Percentiles rank a stretch among this genome's conserved stretches.
Conservation (phyloP, 1,284 basidiomycete genomes). For the Inonotus hispidus region DNA sequence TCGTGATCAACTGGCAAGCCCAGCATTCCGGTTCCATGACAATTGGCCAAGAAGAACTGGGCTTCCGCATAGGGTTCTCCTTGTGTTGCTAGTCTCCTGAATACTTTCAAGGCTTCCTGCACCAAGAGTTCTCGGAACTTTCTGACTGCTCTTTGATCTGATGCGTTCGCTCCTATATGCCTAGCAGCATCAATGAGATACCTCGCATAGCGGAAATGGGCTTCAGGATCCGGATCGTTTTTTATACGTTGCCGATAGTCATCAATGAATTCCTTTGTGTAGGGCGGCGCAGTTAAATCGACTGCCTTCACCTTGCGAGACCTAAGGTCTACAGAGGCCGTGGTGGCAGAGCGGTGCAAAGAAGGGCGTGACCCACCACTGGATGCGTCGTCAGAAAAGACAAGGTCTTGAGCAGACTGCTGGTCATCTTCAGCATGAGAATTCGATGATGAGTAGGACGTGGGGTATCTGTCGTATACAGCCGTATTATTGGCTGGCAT, state of each 20-base stretch:
- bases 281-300: slow-evolving; percentile 82
- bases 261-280: slow-evolving; percentile 95
- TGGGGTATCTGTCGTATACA: neutral
- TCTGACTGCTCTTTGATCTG: slow-evolving; percentile 75
- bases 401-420: neutral
- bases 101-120: slow-evolving; percentile 85
- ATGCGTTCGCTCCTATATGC: slow-evolving; percentile 69
- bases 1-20: slow-evolving; percentile 96
- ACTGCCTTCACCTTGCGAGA: slow-evolving; percentile 75
- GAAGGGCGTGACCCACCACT: slow-evolving; percentile 37
- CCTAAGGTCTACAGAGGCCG: slow-evolving; percentile 52
- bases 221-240: slow-evolving; percentile 95
- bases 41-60: slow-evolving; percentile 99
- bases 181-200: slow-evolving; percentile 99
- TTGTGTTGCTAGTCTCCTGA: slow-evolving; percentile 88
- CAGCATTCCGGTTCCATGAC: slow-evolving; percentile 92
- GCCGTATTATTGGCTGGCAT: neutral
- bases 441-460: neutral
- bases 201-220: slow-evolving; percentile 96
- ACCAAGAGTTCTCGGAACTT: slow-evolving; percentile 91
- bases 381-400: slow-evolving; percentile 7
- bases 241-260: slow-evolving; percentile 97
- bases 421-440: slow-evolving; percentile 10
- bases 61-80: slow-evolving; percentile 91
- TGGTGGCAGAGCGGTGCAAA: slow-evolving; percentile 52